phyloP scores from a whole-genome alignment of 2,329 filamentous ascomycete species.

The Claviceps citrina region DNA sequence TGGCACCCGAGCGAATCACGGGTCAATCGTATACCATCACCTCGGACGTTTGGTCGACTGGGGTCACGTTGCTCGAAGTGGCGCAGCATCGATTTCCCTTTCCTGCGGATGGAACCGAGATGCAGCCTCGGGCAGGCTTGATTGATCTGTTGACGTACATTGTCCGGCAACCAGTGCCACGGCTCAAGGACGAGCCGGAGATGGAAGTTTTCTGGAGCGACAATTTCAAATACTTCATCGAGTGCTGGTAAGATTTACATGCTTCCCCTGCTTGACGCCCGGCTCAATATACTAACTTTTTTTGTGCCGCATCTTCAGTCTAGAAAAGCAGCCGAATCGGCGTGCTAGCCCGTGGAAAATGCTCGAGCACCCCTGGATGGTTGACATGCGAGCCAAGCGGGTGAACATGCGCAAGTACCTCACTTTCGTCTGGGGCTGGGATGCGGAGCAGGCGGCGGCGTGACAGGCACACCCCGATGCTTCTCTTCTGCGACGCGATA shows the following conservation, averaged over 20 bases:
- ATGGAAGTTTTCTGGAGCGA: slow-evolving; percentile 88
- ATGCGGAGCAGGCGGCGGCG: slow-evolving; percentile 30
- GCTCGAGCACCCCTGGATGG: slow-evolving; percentile 98
- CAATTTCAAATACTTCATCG: slow-evolving; percentile 98
- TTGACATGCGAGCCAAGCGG: slow-evolving; percentile 87
- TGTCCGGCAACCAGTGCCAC: slow-evolving; percentile 86
- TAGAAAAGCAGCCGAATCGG: slow-evolving; percentile 81
- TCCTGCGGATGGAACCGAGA: slow-evolving; percentile 88
- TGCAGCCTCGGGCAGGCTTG: slow-evolving; percentile 80
- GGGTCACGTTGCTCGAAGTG: slow-evolving; percentile 96
- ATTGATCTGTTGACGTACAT: slow-evolving; percentile 97
- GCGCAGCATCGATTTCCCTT: slow-evolving; percentile 97
- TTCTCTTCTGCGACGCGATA: not conserved
- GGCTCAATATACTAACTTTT: slow-evolving; percentile 12
- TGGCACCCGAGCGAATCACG: slow-evolving; percentile 96
- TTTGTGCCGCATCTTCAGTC: slow-evolving; percentile 39
- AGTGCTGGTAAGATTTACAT: slow-evolving; percentile 97
- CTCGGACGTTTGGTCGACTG: slow-evolving; percentile 94
- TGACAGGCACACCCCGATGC: not conserved
- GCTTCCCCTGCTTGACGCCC: no score
- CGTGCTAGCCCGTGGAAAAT: slow-evolving; percentile 95
- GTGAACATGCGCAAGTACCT: slow-evolving; percentile 97
- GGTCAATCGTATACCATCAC: slow-evolving; percentile 97
- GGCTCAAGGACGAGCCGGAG: slow-evolving; percentile 84
- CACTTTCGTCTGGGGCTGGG: slow-evolving; percentile 93